Conservation (phyloP, 2,329 filamentous ascomycete genomes). For the Penicillium olsonii region DNA sequence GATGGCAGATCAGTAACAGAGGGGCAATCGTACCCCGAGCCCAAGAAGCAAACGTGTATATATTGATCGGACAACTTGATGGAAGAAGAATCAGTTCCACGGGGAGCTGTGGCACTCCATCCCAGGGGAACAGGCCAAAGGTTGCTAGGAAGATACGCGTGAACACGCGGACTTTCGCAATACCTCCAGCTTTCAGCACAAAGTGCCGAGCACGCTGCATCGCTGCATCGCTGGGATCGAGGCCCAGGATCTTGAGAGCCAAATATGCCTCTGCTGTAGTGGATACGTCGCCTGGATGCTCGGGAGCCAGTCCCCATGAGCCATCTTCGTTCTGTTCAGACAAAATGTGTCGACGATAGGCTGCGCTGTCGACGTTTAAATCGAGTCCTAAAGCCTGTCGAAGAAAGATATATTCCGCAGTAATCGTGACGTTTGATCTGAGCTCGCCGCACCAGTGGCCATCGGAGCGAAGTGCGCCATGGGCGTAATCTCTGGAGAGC, state of each 20-base stretch:
- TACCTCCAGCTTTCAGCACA: constrained; percentile 28
- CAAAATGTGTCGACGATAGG: constrained; percentile 12
- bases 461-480: too few relatives aligned
- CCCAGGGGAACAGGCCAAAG: constrained; percentile 40
- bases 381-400: constrained; percentile 23
- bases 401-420: constrained; percentile 31
- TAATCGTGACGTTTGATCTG: constrained; percentile 23
- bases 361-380: constrained; percentile 9
- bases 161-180: constrained; percentile 33
- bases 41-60: constrained; percentile 32
- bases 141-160: constrained; percentile 33
- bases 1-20: constrained; percentile 24
- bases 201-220: constrained; percentile 24
- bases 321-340: constrained; percentile 31
- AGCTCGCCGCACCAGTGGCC: constrained; percentile 31
- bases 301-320: constrained; percentile 33
- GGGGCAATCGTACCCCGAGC: constrained; percentile 14
- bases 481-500: too few relatives aligned
- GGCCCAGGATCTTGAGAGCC: constrained; percentile 37
- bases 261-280: constrained; percentile 37
- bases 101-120: constrained; percentile 33
- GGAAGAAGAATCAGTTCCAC: constrained; percentile 38
- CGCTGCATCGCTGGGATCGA: constrained; percentile 8
- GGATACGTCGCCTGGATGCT: constrained; percentile 25
- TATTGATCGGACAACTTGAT: constrained; percentile 24